phyloP scores from a whole-genome alignment of 2,329 filamentous ascomycete species.

The Fusarium sp. region DNA sequence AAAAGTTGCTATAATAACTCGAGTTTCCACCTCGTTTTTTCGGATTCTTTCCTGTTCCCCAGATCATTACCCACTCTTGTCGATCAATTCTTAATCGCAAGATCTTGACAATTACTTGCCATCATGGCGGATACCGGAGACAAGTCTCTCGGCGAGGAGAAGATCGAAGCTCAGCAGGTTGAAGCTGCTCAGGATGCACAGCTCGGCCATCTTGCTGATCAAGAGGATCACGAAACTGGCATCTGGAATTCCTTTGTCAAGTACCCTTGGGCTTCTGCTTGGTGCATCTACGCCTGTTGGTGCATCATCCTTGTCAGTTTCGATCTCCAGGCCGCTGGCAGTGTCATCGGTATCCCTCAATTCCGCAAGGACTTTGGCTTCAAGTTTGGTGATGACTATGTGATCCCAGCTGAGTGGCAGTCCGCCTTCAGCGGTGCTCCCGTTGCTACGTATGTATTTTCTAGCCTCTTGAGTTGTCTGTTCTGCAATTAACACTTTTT shows the following conservation, averaged over 20 bases:
- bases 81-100: not conserved
- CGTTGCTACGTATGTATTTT: conserved; percentile 30
- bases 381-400: conserved; percentile 20
- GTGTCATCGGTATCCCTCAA: conserved; percentile 28
- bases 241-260: conserved; percentile 15
- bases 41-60: not conserved
- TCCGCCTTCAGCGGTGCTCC: conserved; percentile 30
- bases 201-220: conserved; percentile 17
- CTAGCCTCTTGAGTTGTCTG: not conserved
- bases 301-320: conserved; percentile 33
- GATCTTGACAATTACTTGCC: not conserved
- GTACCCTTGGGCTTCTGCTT: conserved; percentile 23
- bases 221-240: conserved; percentile 26
- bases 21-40: not conserved
- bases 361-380: conserved; percentile 35
- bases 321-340: conserved; percentile 30
- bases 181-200: conserved; percentile 15
- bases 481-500: not conserved
- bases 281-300: conserved; percentile 34
- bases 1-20: not conserved
- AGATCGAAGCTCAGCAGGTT: conserved; percentile 4
- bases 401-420: conserved; percentile 31
- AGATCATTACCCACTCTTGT: not conserved
- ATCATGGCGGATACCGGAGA: not conserved
- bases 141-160: not conserved